Conservation (phyloP, 345 rosid genomes). For the Hevea brasiliensis region DNA sequence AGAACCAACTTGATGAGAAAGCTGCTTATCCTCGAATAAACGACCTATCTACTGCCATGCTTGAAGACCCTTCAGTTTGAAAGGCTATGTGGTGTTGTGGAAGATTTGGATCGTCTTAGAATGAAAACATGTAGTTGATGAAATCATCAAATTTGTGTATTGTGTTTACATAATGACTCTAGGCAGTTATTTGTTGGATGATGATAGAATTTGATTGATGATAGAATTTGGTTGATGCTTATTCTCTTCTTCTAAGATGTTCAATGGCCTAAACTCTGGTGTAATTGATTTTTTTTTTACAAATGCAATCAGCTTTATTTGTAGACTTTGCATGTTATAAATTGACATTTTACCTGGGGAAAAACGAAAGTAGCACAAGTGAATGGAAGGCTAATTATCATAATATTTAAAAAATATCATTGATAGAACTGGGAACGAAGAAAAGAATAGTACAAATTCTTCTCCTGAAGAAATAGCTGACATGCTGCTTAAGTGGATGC, state of each 20-base stretch:
- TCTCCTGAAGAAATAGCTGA: too few relatives aligned
- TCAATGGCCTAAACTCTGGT: slow-evolving; percentile 20
- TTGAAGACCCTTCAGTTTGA: slow-evolving; percentile 72
- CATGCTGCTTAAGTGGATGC: background rate
- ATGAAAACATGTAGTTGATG: slow-evolving; percentile 15
- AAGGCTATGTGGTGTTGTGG: slow-evolving; percentile 3
- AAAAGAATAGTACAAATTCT: too few relatives aligned
- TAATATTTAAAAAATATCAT: too few relatives aligned
- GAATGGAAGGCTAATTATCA: background rate
- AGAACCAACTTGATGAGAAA: slow-evolving; percentile 84
- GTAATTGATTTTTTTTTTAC: slow-evolving; percentile 12
- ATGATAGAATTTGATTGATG: slow-evolving; percentile 9
- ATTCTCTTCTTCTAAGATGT: slow-evolving; percentile 20
- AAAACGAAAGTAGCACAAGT: background rate
- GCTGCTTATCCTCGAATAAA: slow-evolving; percentile 87
- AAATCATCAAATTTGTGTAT: slow-evolving; percentile 14
- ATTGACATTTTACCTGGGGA: background rate
- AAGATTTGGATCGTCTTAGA: slow-evolving; percentile 2
- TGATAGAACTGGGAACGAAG: background rate
- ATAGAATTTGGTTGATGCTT: slow-evolving; percentile 25
- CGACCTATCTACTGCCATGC: slow-evolving; percentile 64
- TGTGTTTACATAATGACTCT: slow-evolving; percentile 2
- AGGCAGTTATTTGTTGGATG: slow-evolving; percentile 33
- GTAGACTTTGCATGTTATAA: background rate
- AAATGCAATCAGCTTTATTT: background rate